Base-by-base conservation (phyloP, 2,329 filamentous ascomycete genomes). In the Diaporthe destruens region DNA sequence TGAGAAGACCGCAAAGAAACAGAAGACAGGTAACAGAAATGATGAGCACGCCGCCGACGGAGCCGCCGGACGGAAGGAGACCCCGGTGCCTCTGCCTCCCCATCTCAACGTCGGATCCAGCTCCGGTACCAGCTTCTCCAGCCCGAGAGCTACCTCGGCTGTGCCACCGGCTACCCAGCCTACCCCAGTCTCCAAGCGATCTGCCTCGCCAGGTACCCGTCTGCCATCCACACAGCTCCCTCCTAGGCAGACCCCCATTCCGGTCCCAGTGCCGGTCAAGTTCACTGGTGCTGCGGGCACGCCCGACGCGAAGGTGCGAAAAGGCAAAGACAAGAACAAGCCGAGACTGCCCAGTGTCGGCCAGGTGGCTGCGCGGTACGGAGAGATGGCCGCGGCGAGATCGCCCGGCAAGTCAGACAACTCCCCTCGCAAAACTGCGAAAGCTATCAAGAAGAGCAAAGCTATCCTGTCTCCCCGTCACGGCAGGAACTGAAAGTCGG, bases 131-230 rank as follows among this genome's bases (percentile, higher is more conserved):
- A 61, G 20, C 1, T 25, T 16, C 53, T 56, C 53, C 59, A 59
- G 42, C 44, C 32, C 25, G 51, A 67, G 36, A 42, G 39, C 63
- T 36, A 25, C 29, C 51, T 34, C 73, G 6, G 61, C 61, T 18
- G 34, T 68, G 39, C 59, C 75, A 71, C 76, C 78, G 72, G 73
- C 66, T 2, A 56, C 63, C 18, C 71, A 72, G 29, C 71, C 65
- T 25, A 25, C 20, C 9, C 65, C 53, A 25, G 49, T 44, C 20
- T 59, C 25, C 44, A 63, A 34, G 49, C 54, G 18, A 47, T 72
- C 72, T 39, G 34, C 23, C 29, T 72, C 72, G 14, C 72, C 72
- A 20, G 72, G 72, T n/a, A 65, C 42, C n/a, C 8, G 51, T 3
- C 65, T 74, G 5, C 65, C 72, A 25, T 59, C 63, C 29, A 74